Percentiles rank a stretch among this genome's conserved stretches.
Conservation (phyloP, 176 grass and related monocot species). For the Musa itinerans region DNA sequence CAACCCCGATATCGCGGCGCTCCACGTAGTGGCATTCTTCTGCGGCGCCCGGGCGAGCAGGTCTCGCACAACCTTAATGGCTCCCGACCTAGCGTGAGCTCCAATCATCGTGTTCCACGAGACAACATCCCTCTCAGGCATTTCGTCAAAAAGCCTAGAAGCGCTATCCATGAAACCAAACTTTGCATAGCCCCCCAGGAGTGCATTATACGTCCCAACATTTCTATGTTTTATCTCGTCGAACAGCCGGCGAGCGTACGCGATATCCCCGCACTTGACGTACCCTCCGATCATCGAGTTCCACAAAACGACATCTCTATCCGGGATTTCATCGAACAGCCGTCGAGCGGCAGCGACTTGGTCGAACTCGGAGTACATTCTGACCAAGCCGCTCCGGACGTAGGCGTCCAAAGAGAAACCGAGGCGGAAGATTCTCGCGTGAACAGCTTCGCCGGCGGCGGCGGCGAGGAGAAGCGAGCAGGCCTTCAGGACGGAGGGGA, state of each 20-base stretch:
- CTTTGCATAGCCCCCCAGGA: constrained; percentile 2
- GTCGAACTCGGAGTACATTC: constrained; percentile 8
- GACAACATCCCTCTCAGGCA: constrained; percentile 20
- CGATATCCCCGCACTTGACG: constrained; percentile 3
- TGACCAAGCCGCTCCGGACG: constrained; percentile 8
- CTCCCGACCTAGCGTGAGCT: constrained; percentile 10
- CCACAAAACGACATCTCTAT: constrained; percentile 16
- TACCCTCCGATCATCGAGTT: constrained; percentile 23
- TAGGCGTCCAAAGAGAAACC: constrained; percentile 8
- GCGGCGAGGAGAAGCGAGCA: constrained; percentile 3
- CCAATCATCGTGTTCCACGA: constrained; percentile 27
- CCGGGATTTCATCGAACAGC: constrained; percentile 9
- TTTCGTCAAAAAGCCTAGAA: constrained; percentile 6
- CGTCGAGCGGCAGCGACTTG: constrained; percentile 1
- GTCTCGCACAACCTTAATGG: neutral
- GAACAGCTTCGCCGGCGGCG: constrained; percentile 2
- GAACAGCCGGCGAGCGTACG: neutral
- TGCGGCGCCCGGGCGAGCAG: neutral
- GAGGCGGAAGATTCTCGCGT: neutral
- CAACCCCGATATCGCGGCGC: constrained; percentile 13
- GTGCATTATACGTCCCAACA: constrained; percentile 17
- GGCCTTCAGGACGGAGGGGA: constrained; percentile 17
- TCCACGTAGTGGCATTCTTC: constrained; percentile 22
- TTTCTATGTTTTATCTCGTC: constrained; percentile 13
- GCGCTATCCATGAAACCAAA: constrained; percentile 3